These are phyloP conservation scores for Rhexocercosporidium sp. DNA, from an alignment of 2,329 filamentous ascomycete genomes.

Conservation along the genomic window DNA sequence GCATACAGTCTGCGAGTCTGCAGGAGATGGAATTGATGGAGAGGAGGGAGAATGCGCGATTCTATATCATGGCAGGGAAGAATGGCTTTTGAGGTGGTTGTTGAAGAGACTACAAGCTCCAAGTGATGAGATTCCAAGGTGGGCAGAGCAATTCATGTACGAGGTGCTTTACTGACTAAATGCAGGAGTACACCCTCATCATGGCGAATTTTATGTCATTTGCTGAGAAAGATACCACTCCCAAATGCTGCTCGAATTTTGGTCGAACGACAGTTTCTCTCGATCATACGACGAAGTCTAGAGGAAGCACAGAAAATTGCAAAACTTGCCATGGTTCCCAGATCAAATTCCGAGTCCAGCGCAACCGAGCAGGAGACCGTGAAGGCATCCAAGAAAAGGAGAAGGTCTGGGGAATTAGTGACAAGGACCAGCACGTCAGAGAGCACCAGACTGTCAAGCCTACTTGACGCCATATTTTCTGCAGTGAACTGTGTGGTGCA, in stretches of 20 bases:
- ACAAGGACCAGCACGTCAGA: slow-evolving; percentile 2
- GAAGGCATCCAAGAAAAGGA: slow-evolving; percentile 45
- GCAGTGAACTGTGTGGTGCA: slow-evolving; percentile 31
- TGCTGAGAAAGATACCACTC: slow-evolving; percentile 69
- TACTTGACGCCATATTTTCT: slow-evolving; percentile 35
- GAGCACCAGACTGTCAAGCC: background rate
- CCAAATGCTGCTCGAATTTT: slow-evolving; percentile 74
- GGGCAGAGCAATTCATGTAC: slow-evolving; percentile 21
- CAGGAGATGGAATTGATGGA: slow-evolving; percentile 5
- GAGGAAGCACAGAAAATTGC: slow-evolving; percentile 54
- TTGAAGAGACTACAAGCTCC: slow-evolving; percentile 60
- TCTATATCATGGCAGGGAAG: slow-evolving; percentile 52
- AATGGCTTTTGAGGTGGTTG: slow-evolving; percentile 72
- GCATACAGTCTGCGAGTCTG: slow-evolving; percentile 28
- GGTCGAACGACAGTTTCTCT: slow-evolving; percentile 70
- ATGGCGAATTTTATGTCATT: slow-evolving; percentile 65
- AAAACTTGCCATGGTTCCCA: slow-evolving; percentile 29
- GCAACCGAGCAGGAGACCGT: slow-evolving; percentile 36
- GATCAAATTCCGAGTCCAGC: slow-evolving; percentile 19
- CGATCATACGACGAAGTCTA: slow-evolving; percentile 68
- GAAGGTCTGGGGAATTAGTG: slow-evolving; percentile 37
- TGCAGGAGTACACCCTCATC: slow-evolving; percentile 41
- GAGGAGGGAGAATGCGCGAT: slow-evolving; percentile 1
- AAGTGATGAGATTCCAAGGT: slow-evolving; percentile 40
- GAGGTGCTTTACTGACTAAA: slow-evolving; percentile 10